A percentile compares a stretch with the other conserved stretches of the same genome.
These are phyloP conservation scores for Aspergillus unguis DNA, from an alignment of 2,329 filamentous ascomycete genomes.

Conservation along the genomic window DNA sequence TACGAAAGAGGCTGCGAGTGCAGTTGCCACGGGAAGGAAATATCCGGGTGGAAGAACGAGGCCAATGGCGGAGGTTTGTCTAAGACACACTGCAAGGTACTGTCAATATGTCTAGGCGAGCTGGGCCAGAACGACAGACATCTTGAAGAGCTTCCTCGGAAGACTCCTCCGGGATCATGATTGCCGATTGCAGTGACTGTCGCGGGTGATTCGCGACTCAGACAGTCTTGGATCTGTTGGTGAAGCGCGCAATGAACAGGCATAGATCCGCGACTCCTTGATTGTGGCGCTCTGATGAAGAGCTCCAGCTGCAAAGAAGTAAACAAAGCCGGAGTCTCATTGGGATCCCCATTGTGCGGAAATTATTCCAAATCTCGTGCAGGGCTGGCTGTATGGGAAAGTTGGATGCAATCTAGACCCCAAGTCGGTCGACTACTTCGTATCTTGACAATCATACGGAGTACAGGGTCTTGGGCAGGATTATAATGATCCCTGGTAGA, in stretches of 20 bases:
- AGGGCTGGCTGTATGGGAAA: neutral
- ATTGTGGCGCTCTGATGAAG: neutral
- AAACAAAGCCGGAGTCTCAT: neutral
- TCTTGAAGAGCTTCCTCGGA: too few relatives aligned
- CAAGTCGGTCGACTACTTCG: neutral
- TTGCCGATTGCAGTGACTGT: neutral
- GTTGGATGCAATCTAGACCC: neutral
- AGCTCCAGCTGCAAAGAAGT: neutral
- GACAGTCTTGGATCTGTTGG: neutral
- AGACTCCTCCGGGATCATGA: neutral
- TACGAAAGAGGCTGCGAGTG: neutral
- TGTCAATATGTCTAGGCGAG: conserved; percentile 17
- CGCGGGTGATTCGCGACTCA: neutral
- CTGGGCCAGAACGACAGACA: too few relatives aligned
- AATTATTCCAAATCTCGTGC: conserved; percentile 3
- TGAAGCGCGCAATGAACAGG: neutral
- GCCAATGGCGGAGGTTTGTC: conserved; percentile 2
- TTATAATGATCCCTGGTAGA: neutral
- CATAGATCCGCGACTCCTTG: conserved; percentile 9
- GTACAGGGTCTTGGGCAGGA: neutral
- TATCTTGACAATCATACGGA: neutral
- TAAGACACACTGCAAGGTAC: conserved; percentile 22
- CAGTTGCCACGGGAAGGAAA: neutral
- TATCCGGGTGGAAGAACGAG: neutral
- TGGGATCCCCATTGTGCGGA: conserved; percentile 4